Evolutionary conservation across 2,329 filamentous ascomycete species (phyloP), one percentile per base, ranked within the genome.

Genomic region (Epichloe uncinata): DNA sequence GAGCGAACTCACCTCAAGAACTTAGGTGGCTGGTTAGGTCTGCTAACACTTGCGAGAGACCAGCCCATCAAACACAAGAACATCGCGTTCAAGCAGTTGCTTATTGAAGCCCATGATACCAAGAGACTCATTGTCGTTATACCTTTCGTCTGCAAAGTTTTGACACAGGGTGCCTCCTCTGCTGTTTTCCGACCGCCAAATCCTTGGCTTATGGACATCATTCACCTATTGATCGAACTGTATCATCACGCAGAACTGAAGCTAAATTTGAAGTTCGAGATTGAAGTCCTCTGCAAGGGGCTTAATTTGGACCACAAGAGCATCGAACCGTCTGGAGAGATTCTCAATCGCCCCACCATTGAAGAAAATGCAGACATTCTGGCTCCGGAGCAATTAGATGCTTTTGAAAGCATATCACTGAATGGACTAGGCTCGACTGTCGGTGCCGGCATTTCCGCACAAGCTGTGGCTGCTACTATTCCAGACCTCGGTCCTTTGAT

Each of bases 191-290:
- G 82, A 51, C 90, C 91, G 11, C 93, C 93, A 1, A 98, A 98
- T 59, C 93, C 93, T 1, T 98, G 93, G 93, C 67, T 96, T 42
- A 95, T 96, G 86, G 93, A 98, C 60, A 93, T 98, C 49, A 81
- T 98, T 50, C 80, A 87, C 55, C 73, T 97, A 7, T 75, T 98
- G 36, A 87, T 95, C 59, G 94, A 98, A 62, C 75, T 98, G 4
- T 98, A 98, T 61, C 85, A 95, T 61, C 85, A 86, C 60, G 88
- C 87, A 13, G 91, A 96, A 58, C 73, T 98, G 50, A 97, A 97
- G 65, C 78, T 98, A 37, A 97, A 97, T 58, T 82, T 95, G 47
- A 98, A 97, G 60, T 98, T 98, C 59, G 93, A 98, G 66, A 97
- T 98, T 51, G 93, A 98, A 66, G 90, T 98, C 26, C 76, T 98